Conservation (phyloP, 768 basidiomycete genomes). For the Mycena floridula region DNA sequence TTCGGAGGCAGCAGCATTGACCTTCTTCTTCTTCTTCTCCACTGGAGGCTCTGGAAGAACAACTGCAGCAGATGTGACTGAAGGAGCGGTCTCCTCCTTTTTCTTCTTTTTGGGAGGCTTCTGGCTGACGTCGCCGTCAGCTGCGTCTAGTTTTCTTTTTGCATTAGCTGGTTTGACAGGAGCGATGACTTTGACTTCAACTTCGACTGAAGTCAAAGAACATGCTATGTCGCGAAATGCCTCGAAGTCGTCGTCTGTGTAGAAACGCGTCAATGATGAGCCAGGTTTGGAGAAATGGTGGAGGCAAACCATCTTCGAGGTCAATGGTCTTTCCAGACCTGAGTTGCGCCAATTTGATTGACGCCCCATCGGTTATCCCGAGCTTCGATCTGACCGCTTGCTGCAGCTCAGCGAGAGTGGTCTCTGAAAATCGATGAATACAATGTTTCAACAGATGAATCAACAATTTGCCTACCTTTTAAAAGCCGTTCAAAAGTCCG, state of each 20-base stretch:
- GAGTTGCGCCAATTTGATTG: conserved; percentile 42
- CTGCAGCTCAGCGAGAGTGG: conserved; percentile 52
- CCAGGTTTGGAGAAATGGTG: neutral
- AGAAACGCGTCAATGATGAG: conserved; percentile 5
- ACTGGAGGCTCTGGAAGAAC: conserved; percentile 4
- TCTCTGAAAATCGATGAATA: conserved; percentile 33
- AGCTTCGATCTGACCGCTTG: conserved; percentile 58
- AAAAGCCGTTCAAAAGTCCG: conserved; percentile 44
- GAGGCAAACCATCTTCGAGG: conserved; percentile 71
- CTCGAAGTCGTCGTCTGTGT: conserved; percentile 71
- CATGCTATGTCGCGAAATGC: conserved; percentile 52
- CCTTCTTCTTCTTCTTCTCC: conserved; percentile 13
- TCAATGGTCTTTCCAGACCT: conserved; percentile 50
- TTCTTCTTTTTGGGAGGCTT: conserved; percentile 13
- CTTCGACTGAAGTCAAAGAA: conserved; percentile 24
- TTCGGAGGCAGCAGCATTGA: neutral
- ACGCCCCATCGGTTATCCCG: conserved; percentile 31
- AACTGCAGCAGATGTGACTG: neutral
- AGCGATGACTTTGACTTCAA: conserved; percentile 29
- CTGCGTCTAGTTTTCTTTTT: neutral
- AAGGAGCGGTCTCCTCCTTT: conserved; percentile 6
- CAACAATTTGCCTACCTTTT: conserved; percentile 29
- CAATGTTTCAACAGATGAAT: neutral
- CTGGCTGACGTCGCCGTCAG: neutral
- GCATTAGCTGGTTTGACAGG: neutral